Evolutionary conservation across 305 asterid species (phyloP).

Genomic region (Fraxinus floribunda): DNA sequence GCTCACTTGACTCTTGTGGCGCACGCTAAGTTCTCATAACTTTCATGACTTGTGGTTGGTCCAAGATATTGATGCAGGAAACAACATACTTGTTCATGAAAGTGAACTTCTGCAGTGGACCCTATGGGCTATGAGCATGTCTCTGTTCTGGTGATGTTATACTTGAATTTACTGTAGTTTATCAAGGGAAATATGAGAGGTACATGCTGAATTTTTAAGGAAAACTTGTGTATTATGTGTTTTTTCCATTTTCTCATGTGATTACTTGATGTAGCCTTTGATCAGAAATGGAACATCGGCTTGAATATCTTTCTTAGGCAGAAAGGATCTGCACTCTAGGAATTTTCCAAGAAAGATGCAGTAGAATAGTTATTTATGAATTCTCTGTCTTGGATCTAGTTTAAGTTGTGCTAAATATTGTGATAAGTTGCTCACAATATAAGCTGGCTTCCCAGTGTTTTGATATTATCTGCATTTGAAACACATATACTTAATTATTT

Average conservation of each 20-base stretch:
- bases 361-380: neutral
- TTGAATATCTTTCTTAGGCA: neutral
- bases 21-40: neutral
- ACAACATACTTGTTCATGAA: neutral
- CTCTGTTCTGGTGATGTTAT: neutral
- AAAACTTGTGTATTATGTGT: neutral
- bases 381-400: neutral
- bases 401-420: neutral
- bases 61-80: neutral
- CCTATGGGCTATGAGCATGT: neutral
- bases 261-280: neutral
- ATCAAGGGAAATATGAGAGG: neutral
- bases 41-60: neutral
- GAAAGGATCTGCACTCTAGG: neutral
- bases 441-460: neutral
- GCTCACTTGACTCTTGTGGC: neutral
- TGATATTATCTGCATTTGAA: conserved; percentile 9
- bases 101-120: neutral
- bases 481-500: conserved; percentile 3
- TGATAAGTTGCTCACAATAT: neutral
- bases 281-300: neutral
- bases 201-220: neutral
- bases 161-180: neutral
- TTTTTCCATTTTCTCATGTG: neutral
- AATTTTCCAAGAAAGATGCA: neutral